Evolutionary conservation across 2,329 filamentous ascomycete genomes (phyloP), one percentile per base, ranked within the genome.

Genomic region (Aspergillus pseudoglaucus): DNA sequence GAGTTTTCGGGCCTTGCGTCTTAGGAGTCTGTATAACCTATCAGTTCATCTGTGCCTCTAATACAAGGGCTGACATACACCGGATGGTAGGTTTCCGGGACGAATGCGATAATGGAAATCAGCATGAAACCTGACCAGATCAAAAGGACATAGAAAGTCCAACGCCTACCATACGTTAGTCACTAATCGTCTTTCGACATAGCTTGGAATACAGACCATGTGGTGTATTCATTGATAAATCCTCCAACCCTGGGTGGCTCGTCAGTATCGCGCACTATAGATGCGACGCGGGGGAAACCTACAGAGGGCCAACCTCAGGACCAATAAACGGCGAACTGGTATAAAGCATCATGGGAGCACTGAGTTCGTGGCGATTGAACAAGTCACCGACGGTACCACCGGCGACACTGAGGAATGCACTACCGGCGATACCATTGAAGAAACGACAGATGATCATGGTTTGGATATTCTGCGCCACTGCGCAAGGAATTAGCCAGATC

Each of bases 381-480:
- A 91, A 69, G 61, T 95, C 90, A 30, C 88, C 87, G 14, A 95
- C 87, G 0, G 88, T 95, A 10, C 89, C 88, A 37, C 89, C 90
- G 0, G 88, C 86, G 1, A 95, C 88, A 49, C 73, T 77, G 40
- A 82, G 59, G 52, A 82, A 81, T 2, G 78, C 78, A 52, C 73
- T 76, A 18, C 70, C 71, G 20, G 68, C 61, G 15, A 74, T 49
- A 9, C 70, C 71, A 52, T 66, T 67, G 52, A 96, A 77, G 65
- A 95, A 95, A 5, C 90, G 82, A 14, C 78, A 77, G 12, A 94
- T 72, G 45, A 95, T 71, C 74, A 94, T 82, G 4, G 88, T 93
- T 55, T 82, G 71, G n/a, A 90, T 86, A 60, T 94, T 94, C 47
- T 75, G 73, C n/a, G 87, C 86, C 17, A 90, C 82, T 1, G 89